These are phyloP conservation scores for Saururus chinensis DNA, from an alignment of 164 flowering plant species.

Conservation along the genomic window DNA sequence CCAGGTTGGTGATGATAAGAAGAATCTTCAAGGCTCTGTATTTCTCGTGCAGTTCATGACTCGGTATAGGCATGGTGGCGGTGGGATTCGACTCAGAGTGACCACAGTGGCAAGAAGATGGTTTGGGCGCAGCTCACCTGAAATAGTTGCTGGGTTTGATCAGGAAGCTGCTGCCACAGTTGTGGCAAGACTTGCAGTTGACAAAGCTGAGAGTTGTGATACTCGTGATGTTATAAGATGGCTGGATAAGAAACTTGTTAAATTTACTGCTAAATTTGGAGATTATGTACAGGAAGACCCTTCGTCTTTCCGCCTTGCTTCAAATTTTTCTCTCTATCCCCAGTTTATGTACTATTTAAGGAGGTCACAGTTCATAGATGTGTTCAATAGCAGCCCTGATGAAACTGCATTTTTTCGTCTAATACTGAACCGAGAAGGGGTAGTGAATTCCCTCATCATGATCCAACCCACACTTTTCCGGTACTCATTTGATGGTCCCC, in stretches of 20 bases:
- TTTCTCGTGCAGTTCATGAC: slow-evolving; percentile 79
- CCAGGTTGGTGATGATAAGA: slow-evolving; percentile 50
- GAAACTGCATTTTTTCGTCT: slow-evolving; percentile 75
- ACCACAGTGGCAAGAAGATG: slow-evolving; percentile 91
- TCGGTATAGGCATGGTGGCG: slow-evolving; percentile 48
- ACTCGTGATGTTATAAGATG: slow-evolving; percentile 77
- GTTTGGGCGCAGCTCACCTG: slow-evolving; percentile 57
- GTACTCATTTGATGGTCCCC: slow-evolving; percentile 86
- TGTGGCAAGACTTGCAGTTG: slow-evolving; percentile 76
- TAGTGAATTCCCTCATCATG: slow-evolving; percentile 68
- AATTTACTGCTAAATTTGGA: slow-evolving; percentile 76
- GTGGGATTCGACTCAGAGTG: slow-evolving; percentile 63
- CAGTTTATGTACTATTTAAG: slow-evolving; percentile 88
- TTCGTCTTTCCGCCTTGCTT: slow-evolving; percentile 64
- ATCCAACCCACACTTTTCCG: slow-evolving; percentile 80
- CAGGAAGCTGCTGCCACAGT: slow-evolving; percentile 95
- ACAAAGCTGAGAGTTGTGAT: slow-evolving; percentile 43
- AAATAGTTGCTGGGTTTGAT: slow-evolving; percentile 76
- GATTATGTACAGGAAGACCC: slow-evolving; percentile 82
- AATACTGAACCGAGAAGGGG: slow-evolving; percentile 81
- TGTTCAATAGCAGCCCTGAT: slow-evolving; percentile 77
- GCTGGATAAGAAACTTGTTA: slow-evolving; percentile 62
- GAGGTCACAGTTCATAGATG: slow-evolving; percentile 86
- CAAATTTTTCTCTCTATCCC: slow-evolving; percentile 76
- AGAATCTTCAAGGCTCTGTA: slow-evolving; percentile 54